phyloP scores from a whole-genome alignment of 2,329 filamentous ascomycete genomes.

The Cytospora piceicola region DNA sequence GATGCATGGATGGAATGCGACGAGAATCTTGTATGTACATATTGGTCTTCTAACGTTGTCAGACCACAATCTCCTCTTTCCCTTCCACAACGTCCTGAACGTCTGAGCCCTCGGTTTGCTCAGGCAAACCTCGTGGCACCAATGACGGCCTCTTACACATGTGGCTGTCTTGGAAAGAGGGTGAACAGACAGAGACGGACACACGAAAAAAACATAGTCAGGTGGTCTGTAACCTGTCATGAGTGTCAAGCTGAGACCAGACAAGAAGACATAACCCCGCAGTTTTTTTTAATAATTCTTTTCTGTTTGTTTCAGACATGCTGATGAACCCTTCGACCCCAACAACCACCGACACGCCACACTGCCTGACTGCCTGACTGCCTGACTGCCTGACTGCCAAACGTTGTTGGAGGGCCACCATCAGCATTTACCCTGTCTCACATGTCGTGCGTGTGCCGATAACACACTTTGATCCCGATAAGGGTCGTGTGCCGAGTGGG shows the following conservation, averaged over 20 bases:
- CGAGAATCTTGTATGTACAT: not conserved
- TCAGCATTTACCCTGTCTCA: not conserved
- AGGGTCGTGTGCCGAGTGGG: not conserved
- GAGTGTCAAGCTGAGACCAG: not conserved
- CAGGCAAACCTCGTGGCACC: conserved; percentile 13
- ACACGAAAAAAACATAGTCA: not conserved
- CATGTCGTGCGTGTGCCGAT: conserved; percentile 1
- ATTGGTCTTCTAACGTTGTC: not conserved
- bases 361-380: not conserved
- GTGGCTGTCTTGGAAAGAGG: conserved; percentile 19
- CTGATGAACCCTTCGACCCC: not conserved
- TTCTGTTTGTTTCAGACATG: not conserved
- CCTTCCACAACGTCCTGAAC: conserved; percentile 9
- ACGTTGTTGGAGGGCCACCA: not conserved
- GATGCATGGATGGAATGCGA: not conserved
- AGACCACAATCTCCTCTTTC: conserved; percentile 23
- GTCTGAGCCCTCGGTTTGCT: conserved; percentile 15
- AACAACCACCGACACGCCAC: too few species aligned
- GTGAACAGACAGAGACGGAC: conserved; percentile 9
- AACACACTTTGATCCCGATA: not conserved
- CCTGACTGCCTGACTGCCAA: not conserved
- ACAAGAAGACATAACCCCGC: conserved; percentile 8
- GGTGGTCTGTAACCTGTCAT: not conserved
- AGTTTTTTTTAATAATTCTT: not conserved
- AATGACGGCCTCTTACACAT: conserved; percentile 15